phyloP scores from a whole-genome alignment of 768 basidiomycete genomes.

The Harrya chromipes region DNA sequence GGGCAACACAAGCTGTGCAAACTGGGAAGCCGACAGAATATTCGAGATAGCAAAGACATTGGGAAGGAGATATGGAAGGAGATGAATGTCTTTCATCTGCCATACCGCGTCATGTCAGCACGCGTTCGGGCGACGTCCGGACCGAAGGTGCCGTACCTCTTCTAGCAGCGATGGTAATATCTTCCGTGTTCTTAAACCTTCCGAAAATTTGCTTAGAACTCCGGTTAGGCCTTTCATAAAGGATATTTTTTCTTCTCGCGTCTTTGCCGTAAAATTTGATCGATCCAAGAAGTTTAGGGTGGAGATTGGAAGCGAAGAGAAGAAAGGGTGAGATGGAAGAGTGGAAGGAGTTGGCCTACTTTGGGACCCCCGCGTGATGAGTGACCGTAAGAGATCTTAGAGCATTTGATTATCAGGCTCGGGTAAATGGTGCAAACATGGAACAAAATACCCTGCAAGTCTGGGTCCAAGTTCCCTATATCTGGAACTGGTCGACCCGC shows the following conservation, averaged over 20 bases:
- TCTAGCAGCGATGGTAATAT: conserved; percentile 90
- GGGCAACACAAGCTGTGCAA: conserved; percentile 77
- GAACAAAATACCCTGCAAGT: conserved; percentile 58
- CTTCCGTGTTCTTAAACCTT: conserved; percentile 82
- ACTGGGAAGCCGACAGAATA: conserved; percentile 73
- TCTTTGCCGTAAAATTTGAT: conserved; percentile 91
- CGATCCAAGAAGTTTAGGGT: conserved; percentile 96
- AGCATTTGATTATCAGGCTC: conserved; percentile 6
- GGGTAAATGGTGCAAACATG: conserved; percentile 1
- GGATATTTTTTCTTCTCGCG: conserved; percentile 92
- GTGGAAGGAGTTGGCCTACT: conserved; percentile 74
- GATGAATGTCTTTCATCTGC: conserved; percentile 90
- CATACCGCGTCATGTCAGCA: conserved; percentile 8
- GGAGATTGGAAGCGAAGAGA: conserved; percentile 92
- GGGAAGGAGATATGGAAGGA: conserved; percentile 93
- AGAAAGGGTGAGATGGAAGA: conserved; percentile 84
- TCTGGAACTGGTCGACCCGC: conserved; percentile 60
- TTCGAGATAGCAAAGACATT: conserved; percentile 91
- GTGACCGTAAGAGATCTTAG: conserved; percentile 70
- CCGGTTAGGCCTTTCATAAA: conserved; percentile 88
- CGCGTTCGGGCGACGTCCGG: background rate
- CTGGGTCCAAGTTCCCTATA: conserved; percentile 63
- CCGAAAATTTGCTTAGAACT: conserved; percentile 83
- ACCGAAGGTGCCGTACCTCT: conserved; percentile 57
- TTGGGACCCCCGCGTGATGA: conserved; percentile 77